These are phyloP conservation scores for Phytophthora idaei DNA, from an alignment of 352 stramenopile genomes.

Conservation along the genomic window DNA sequence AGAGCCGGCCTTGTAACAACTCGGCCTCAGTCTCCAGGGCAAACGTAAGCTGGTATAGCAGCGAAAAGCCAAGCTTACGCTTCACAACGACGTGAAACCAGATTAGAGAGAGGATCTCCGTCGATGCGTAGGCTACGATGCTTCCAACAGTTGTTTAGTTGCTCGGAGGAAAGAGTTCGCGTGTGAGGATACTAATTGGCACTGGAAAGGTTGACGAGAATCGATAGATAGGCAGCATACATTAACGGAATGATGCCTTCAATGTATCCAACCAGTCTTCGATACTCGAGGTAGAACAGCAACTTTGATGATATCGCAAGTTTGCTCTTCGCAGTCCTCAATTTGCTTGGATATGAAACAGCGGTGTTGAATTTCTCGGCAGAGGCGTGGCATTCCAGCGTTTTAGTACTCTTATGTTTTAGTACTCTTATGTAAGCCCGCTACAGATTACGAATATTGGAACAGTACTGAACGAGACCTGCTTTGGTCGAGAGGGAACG, in stretches of 20 bases:
- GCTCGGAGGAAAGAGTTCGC: neutral
- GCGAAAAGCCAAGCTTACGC: constrained; percentile 20
- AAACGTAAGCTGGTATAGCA: constrained; percentile 41
- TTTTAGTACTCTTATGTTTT: neutral
- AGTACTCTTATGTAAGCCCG: neutral
- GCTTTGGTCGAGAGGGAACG: neutral
- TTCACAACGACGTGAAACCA: constrained; percentile 12
- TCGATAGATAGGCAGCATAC: constrained; percentile 22
- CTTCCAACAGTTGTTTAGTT: constrained; percentile 10
- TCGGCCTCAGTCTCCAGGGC: constrained; percentile 39
- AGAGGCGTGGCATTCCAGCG: neutral
- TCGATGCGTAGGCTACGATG: constrained; percentile 3
- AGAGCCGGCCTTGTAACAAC: constrained; percentile 27
- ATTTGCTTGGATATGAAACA: neutral
- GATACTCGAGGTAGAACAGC: constrained; percentile 5
- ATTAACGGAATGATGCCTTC: constrained; percentile 15
- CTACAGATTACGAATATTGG: neutral
- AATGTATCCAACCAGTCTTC: constrained; percentile 6
- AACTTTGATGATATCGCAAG: neutral
- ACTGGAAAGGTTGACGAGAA: constrained; percentile 30
- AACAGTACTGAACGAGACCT: neutral
- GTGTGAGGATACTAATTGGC: constrained; percentile 30
- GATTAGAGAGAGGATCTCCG: neutral
- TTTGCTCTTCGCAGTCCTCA: neutral
- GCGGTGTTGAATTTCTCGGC: neutral